Base-by-base conservation (phyloP, 768 basidiomycete genomes). In the Rhizopogon vinicolor region DNA sequence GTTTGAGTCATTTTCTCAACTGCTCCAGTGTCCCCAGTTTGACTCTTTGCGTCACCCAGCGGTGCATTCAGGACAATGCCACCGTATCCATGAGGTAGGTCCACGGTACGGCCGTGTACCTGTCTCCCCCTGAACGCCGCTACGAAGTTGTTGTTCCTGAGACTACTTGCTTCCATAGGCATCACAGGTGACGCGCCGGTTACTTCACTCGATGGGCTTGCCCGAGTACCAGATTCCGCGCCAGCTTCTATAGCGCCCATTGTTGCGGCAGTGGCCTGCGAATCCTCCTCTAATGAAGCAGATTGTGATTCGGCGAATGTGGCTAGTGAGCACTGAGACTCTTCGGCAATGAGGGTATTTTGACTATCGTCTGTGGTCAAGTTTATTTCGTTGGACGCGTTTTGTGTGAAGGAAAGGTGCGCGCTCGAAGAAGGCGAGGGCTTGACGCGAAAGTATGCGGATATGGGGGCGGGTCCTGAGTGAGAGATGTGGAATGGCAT, bases 401-500 rank as follows among this genome's bases (percentile, higher is more conserved):
- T 19, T 35, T 48, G 46, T 16, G 46, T 35, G 14, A 22, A 13
- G 18, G 56, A 19, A 58, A 18, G 44, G 40, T 18, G 13, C 35
- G 61, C 22, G 58, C 45, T 10, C 9, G 64, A 37, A 9, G 64
- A 37, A 4, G 67, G 66, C n/a, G 63, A 65, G 3, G 74, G 67
- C 52, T 77, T 78, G 51, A 85, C 75, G 44, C 78, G 79, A 67
- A 93, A 84, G 67, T 85, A 93, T 5, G 86, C 85, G 3, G 86
- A 86, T 16, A 93, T 74, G 5, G 85, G 83, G 1, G 91, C 90
- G 18, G 78, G 77, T 0, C 91, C 91, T 9, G 78, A 74, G 68
- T 91, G 83, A 12, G 76, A 70, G 45, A 93, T 84, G 61, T 87
- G 83, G 59, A 94, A 93, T 5, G 91, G 91, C 88, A 94, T 91